These are phyloP conservation scores for Amoebophrya sp. DNA, from an alignment of 169 alveolate species.

Conservation along the genomic window DNA sequence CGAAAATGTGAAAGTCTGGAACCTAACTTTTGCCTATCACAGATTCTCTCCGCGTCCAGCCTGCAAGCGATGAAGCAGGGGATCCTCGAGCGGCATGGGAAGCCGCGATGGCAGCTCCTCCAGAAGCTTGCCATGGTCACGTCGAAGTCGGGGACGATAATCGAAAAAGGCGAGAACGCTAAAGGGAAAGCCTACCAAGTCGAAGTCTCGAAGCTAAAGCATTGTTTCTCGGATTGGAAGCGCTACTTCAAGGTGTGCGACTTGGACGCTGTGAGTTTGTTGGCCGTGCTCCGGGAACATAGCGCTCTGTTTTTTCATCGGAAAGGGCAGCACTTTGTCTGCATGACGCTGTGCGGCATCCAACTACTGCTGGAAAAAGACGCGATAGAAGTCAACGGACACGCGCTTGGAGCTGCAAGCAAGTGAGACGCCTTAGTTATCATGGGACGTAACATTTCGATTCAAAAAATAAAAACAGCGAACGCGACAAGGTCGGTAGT, in stretches of 20 bases:
- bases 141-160: not conserved
- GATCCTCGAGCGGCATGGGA: not conserved
- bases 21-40: no score
- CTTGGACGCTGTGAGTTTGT: not conserved
- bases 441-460: no score
- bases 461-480: no score
- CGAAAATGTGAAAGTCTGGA: no score
- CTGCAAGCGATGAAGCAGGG: not conserved
- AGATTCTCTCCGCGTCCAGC: no score
- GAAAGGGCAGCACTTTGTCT: not conserved
- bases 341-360: not conserved
- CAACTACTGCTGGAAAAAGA: not conserved
- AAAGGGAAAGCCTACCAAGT: not conserved
- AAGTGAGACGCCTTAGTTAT: no score
- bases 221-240: no score
- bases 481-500: no score
- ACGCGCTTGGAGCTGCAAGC: no score
- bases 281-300: not conserved
- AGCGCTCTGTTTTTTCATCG: not conserved
- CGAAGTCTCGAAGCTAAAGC: not conserved
- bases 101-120: not conserved
- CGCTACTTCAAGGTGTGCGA: no score
- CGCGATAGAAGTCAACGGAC: no score
- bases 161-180: not conserved
- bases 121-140: not conserved